Evolutionary conservation across 176 grass and related monocot genomes (phyloP).

Genomic region (Panicum miliaceum): DNA sequence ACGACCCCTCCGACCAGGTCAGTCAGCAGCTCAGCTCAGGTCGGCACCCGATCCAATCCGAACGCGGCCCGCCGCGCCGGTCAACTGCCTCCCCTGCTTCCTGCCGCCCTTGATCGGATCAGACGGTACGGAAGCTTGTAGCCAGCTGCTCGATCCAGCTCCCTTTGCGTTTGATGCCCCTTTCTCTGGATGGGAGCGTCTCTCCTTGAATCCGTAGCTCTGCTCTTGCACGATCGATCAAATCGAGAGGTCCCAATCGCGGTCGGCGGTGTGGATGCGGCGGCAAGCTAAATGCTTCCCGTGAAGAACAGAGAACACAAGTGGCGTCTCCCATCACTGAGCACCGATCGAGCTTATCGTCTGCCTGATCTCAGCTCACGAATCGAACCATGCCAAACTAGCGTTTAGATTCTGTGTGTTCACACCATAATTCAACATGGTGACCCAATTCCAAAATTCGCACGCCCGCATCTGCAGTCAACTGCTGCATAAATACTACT

Average conservation of each 20-base stretch:
- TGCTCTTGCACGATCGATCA: slow-evolving; percentile 27
- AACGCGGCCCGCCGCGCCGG: not conserved
- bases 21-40: not conserved
- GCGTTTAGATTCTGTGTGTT: not conserved
- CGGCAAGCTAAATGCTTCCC: not conserved
- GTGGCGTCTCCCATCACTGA: not conserved
- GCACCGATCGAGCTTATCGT: not conserved
- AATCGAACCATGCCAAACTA: not conserved
- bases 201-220: not conserved
- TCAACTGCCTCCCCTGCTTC: slow-evolving; percentile 35
- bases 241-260: not conserved
- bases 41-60: not conserved
- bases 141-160: slow-evolving; percentile 32
- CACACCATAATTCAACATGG: not conserved
- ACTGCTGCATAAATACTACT: not conserved
- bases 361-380: not conserved
- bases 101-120: slow-evolving; percentile 18
- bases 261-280: not conserved
- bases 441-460: not conserved
- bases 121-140: not conserved
- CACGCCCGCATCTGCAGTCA: not conserved
- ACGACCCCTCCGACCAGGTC: slow-evolving; percentile 80
- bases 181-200: not conserved
- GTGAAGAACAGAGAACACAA: not conserved
- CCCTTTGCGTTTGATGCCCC: not conserved